Conservation (phyloP, 2,329 filamentous ascomycete genomes). For the Nigrospora oryzae region DNA sequence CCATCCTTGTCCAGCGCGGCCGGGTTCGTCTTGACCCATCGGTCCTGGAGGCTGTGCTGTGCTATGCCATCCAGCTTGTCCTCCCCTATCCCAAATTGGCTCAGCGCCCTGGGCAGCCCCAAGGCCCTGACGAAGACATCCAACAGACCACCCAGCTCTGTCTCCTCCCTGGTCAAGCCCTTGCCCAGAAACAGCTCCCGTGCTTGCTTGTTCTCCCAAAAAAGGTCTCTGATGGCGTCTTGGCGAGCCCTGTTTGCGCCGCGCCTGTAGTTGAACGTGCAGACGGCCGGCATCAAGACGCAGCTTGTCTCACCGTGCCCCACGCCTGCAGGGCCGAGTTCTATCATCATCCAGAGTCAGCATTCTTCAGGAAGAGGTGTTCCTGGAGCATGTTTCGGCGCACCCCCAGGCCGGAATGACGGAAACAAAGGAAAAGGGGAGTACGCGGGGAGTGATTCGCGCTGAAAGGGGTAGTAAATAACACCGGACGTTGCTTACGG, state of each 20-base stretch:
- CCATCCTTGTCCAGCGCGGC: constrained; percentile 37
- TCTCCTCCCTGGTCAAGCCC: constrained; percentile 14
- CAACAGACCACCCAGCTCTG: constrained; percentile 42
- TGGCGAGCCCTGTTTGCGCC: constrained; percentile 31
- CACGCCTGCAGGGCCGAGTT: constrained; percentile 45
- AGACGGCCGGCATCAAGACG: constrained; percentile 44
- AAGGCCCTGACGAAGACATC: constrained; percentile 40
- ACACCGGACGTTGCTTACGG: no score
- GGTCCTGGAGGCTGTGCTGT: constrained; percentile 37
- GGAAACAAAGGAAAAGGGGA: no score
- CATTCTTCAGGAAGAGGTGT: no score
- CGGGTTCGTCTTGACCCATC: constrained; percentile 41
- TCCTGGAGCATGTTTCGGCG: no score
- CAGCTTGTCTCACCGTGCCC: constrained; percentile 54
- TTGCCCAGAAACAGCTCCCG: constrained; percentile 21
- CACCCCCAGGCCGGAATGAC: no score
- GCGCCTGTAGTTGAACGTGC: constrained; percentile 41
- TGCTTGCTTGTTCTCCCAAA: constrained; percentile 27
- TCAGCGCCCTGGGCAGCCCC: constrained; percentile 43
- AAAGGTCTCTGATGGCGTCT: constrained; percentile 24
- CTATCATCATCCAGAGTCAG: no score
- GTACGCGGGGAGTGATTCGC: no score
- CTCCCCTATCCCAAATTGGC: constrained; percentile 38
- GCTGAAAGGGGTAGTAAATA: no score
- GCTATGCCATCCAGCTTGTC: constrained; percentile 40